phyloP scores from a whole-genome alignment of 148 eudicot genomes.

The Limonium bicolor region DNA sequence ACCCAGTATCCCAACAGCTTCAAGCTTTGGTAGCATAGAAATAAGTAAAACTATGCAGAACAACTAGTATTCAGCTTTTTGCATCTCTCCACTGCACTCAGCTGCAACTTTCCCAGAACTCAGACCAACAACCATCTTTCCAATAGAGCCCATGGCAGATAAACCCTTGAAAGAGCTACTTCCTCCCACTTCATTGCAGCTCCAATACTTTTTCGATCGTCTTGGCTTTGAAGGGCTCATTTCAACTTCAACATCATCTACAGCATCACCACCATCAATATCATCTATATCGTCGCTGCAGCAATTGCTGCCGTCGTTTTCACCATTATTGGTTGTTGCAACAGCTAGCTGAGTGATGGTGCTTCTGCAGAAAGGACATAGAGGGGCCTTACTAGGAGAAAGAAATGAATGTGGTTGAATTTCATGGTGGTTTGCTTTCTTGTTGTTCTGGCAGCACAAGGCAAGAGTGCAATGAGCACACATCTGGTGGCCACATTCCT shows the following conservation, averaged over 20 bases:
- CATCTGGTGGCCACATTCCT: slow-evolving; percentile 20
- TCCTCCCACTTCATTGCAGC: neutral
- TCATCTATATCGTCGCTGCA: neutral
- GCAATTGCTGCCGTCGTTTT: neutral
- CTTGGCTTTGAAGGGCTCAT: slow-evolving; percentile 14
- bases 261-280: neutral
- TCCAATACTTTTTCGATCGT: slow-evolving; percentile 9
- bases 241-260: slow-evolving; percentile 5
- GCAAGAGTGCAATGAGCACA: slow-evolving; percentile 21
- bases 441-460: slow-evolving; percentile 17
- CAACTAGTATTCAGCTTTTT: no score
- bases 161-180: slow-evolving; percentile 13
- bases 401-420: neutral
- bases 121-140: slow-evolving; percentile 15
- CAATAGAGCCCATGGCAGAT: slow-evolving; percentile 11
- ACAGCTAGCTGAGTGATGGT: slow-evolving; percentile 12
- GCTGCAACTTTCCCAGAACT: slow-evolving; percentile 6
- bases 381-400: slow-evolving; percentile 1
- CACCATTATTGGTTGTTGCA: slow-evolving; percentile 1
- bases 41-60: no score
- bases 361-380: slow-evolving; percentile 20
- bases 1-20: no score
- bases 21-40: no score
- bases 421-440: neutral
- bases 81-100: slow-evolving; percentile 8